Base-by-base conservation (phyloP, 352 stramenopile genomes). In the Lagenidium sp. region DNA sequence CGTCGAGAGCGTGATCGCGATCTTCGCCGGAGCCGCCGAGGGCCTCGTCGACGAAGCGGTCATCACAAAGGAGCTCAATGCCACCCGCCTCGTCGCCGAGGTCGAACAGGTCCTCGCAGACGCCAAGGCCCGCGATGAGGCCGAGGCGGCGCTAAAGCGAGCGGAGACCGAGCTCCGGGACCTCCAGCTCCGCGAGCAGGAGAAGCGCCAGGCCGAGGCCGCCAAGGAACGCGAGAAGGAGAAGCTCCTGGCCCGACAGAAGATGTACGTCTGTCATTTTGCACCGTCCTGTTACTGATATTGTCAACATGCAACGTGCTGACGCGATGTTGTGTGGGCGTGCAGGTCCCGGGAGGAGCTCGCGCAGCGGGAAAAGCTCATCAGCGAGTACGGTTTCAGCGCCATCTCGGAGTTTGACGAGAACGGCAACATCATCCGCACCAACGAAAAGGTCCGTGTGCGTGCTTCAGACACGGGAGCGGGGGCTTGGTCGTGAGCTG, bases 331-430 rank as follows among this genome's bases (percentile, higher is more conserved):
- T 36, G 19, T 32, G 31, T 40, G 6, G 4, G 10, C 20, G 1
- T 37, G 18, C 35, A 68, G 58, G 58, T 82, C 79, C n/a, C 60
- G 72, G 0, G 63, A 89, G 36, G 69, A 92, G 49, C 60, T 92
- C 6, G 62, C 57, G 2, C 62, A 70, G 29, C 63, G 76, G 1
- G 80, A 92, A 53, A 80, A 88, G 50, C 68, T 92, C 39, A 80
- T 92, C 40, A 85, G 56, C 31, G 72, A 72, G 40, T 92, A 92
- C 45, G 80, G 80, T 23, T 83, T 86, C 49, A 84, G 68, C 11
- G 62, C 72, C 25, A 71, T 86, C 47, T 86, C 76, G 0, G 75
- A 88, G 59, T 85, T 88, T 45, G 80, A 92, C 44, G 80, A 92
- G 52, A 74, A 89, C 12, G 80, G 76, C 32, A 89, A 92, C 50